Evolutionary conservation across 2,329 filamentous ascomycete species (phyloP).

Genomic region (Plenodomus biglobosus): DNA sequence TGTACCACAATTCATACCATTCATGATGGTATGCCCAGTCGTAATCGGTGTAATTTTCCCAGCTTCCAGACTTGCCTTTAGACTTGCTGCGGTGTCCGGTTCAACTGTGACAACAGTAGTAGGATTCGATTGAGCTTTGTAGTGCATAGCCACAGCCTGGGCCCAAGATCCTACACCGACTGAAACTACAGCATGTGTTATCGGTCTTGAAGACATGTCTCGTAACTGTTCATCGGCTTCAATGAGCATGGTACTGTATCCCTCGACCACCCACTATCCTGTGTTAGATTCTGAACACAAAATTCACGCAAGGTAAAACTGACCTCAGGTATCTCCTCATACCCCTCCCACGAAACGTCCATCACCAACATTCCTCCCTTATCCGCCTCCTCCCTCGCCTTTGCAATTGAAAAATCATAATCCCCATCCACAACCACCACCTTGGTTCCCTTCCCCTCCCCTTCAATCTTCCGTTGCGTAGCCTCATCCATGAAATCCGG

Average conservation of each 20-base stretch:
- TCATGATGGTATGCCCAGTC: constrained; percentile 69
- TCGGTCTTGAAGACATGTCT: constrained; percentile 35
- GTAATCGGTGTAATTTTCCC: constrained; percentile 54
- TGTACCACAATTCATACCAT: constrained; percentile 72
- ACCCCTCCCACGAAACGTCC: constrained; percentile 68
- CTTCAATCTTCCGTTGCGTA: constrained; percentile 58
- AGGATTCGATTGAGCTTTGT: constrained; percentile 50
- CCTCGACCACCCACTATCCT: constrained; percentile 71
- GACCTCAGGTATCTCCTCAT: constrained; percentile 64
- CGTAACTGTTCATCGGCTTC: constrained; percentile 67
- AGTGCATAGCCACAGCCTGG: constrained; percentile 68
- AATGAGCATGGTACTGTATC: constrained; percentile 71
- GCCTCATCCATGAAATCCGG: constrained; percentile 58
- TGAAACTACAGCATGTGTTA: constrained; percentile 61
- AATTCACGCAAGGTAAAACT: constrained; percentile 6
- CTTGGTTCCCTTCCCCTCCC: constrained; percentile 59
- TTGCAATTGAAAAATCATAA: constrained; percentile 65
- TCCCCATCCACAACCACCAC: constrained; percentile 58
- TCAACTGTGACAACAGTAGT: constrained; percentile 67
- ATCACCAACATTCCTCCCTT: constrained; percentile 60
- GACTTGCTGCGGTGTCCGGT: constrained; percentile 64
- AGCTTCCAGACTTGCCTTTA: constrained; percentile 54
- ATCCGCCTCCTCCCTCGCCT: constrained; percentile 50
- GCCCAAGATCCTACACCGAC: constrained; percentile 74
- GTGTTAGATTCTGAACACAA: constrained; percentile 6